Base-by-base conservation (phyloP, 192 early-diverging fungal species). In the Podila minutissima region DNA sequence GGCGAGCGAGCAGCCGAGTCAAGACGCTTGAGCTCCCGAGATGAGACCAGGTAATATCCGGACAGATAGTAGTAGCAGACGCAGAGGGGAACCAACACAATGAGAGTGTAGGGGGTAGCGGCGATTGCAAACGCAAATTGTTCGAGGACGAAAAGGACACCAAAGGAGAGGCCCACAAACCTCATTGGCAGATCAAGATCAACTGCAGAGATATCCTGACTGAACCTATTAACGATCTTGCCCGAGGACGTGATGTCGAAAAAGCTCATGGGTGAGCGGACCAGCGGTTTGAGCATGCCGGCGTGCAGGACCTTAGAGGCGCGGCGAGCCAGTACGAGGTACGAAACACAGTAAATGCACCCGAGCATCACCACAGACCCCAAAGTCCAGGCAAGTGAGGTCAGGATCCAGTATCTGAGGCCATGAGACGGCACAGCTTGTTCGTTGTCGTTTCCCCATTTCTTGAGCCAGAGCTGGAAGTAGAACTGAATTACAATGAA, bases 11-110 rank as follows among this genome's bases (percentile, higher is more conserved):
- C 62, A 19, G 62, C 62, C 31, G 92, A 92, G 74, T 96, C 93
- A 19, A 97, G 79, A 17, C 95, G 88, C 86, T 95, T 95, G 57
- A 97, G 84, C 82, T 97, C 95, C 50, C 95, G 87, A 0, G 91
- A 89, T 1, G 89, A 84, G 19, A 49, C 46, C 63, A 88, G 67
- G 92, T 75, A 83, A 87, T 93, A 67, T 81, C 84, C 31, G 17
- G 86, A 90, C 19, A 94, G 61, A 22, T 75, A 48, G 17, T 84
- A 72, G 74, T 93, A 94, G 24, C 87, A 13, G 1, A 65, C 46
- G 5, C 53, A 49, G 8, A 85, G 46, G 5, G 68, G 12, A 2
- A 83, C 15, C 60, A 85, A 59, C 9, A 76, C 69, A 0, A 82
- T 24, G 46, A 91, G 57, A 66, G 93, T 92, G 0, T 71, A 51